Evolutionary conservation across 768 basidiomycete genomes (phyloP), one percentile per base, ranked within the genome.

Genomic region (Brasilioporus rufonigricans): DNA sequence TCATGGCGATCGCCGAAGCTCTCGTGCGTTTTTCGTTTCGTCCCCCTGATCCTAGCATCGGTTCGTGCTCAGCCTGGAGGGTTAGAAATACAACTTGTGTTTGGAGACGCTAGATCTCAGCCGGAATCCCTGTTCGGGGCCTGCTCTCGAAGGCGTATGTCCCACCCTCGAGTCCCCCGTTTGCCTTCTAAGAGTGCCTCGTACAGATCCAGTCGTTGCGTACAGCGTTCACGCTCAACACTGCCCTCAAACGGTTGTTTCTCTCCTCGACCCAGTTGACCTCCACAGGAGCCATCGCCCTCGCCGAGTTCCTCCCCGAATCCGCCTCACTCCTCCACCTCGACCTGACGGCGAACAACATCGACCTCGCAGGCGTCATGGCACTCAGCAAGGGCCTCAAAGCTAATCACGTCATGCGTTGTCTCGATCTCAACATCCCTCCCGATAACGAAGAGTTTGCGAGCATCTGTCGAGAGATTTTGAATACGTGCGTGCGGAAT

Each of bases 271-370:
- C 95, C 19, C 76, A 77, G 5, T 80, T 98, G 65, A 82, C 83
- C 0, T 89, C 91, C 1, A 76, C 86, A 0, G 94, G 93, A 2
- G 95, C 96, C 1, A 98, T 98, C 58, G 89, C 93, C 0, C 81
- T 98, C 2, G 97, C 96, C 3, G 96, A 98, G 69, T 98, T 97
- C 75, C 82, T 98, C 1, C 94, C 95, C 0, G 95, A 98, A 68
- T 87, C 91, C 0, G 81, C 79, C 18, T 89, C 88, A 0, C 77
- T 99, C 5, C 77, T 98, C 0, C 95, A 98, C 69, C 84, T 99
- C 50, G 97, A 98, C 71, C 73, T 97, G 27, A 97, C 93, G 0
- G 74, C 80, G 61, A 96, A 96, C 68, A 71, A 77, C 7, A 74
- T 98, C 31, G 93, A 93, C 65, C 78, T 93, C 33, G 94, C 95